Base-by-base conservation (phyloP, 805 yeast genomes). In the Barnettozyma californica region DNA sequence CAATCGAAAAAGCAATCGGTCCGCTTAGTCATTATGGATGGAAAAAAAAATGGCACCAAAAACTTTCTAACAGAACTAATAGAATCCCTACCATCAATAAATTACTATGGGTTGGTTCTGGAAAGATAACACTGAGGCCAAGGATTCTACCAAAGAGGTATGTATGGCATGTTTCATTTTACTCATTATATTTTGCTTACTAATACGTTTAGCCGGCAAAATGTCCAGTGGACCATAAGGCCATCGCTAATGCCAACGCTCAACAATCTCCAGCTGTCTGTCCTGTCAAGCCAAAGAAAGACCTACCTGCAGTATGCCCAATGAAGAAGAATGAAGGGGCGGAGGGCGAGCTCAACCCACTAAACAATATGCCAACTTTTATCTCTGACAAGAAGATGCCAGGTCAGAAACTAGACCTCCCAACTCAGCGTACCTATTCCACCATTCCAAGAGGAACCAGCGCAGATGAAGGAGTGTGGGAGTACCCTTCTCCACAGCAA, bases 401-500 rank as follows among this genome's bases (percentile, higher is more conserved):
- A 1, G 95, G 95, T 25, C 99, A 94, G 67, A 78, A 76, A 51
- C 57, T 87, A 35, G 81, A 78, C 33, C 71, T 94, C 29, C 90
- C 97, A 9, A 87, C 94, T 0, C 87, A 85, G 39, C 80, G 97
- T 57, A 85, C 95, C 1, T 66, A 83, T 35, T 88, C 96, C 14
- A 69, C 88, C 1, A 94, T 94, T 46, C 99, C 99, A 19, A 77
- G 88, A 53, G 98, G 98, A 26, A 78, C 73, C 26, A 62, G 64
- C 13, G 73, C 70, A 2, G 74, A 70, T 9, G 81, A 80, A 52
- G 95, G 95, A 2, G 80, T 83, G 43, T 94, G 99, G 99, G 99
- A 94, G 68, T 94, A 94, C 64, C 99, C 99, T 2, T 88, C 97
- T 2, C 99, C 99, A 1, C 99, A 94, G 68, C 99, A 94, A 65